Evolutionary conservation across 176 grass and related monocot genomes (phyloP).

Genomic region (Oryza meyeriana): DNA sequence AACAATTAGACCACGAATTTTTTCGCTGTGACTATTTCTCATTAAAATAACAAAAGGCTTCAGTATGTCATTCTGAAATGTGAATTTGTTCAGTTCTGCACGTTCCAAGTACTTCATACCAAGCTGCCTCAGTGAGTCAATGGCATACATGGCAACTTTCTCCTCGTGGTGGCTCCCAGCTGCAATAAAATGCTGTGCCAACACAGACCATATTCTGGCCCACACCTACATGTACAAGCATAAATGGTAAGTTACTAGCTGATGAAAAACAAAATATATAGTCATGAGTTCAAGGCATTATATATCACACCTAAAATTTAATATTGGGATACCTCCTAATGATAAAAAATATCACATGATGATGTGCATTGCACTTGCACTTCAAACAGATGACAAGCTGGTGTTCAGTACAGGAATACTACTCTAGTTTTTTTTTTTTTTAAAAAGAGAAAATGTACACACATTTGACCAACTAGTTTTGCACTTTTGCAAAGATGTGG

Average conservation of each 20-base stretch:
- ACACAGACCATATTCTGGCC: slow-evolving; percentile 98
- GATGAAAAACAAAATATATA: slow-evolving; percentile 1
- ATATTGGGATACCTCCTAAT: background rate
- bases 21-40: slow-evolving; percentile 85
- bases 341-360: background rate
- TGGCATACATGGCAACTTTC: slow-evolving; percentile 96
- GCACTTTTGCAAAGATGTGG: slow-evolving; percentile 2
- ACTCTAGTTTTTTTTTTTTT: background rate
- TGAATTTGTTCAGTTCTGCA: slow-evolving; percentile 97
- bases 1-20: slow-evolving; percentile 93
- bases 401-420: background rate
- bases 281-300: background rate
- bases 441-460: background rate
- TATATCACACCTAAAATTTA: slow-evolving; percentile 2
- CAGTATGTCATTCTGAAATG: slow-evolving; percentile 98
- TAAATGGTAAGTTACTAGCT: slow-evolving; percentile 15
- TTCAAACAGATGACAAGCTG: slow-evolving; percentile 13
- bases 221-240: slow-evolving; percentile 73
- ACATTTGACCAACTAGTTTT: background rate
- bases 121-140: slow-evolving; percentile 96
- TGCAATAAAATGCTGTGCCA: slow-evolving; percentile 94
- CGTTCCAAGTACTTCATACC: slow-evolving; percentile 99
- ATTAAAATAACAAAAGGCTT: slow-evolving; percentile 99
- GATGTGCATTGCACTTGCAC: background rate
- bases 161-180: slow-evolving; percentile 96